Evolutionary conservation across 1,284 basidiomycete species (phyloP), one percentile per base, ranked within the genome.

Genomic region (Sutorius eximius): DNA sequence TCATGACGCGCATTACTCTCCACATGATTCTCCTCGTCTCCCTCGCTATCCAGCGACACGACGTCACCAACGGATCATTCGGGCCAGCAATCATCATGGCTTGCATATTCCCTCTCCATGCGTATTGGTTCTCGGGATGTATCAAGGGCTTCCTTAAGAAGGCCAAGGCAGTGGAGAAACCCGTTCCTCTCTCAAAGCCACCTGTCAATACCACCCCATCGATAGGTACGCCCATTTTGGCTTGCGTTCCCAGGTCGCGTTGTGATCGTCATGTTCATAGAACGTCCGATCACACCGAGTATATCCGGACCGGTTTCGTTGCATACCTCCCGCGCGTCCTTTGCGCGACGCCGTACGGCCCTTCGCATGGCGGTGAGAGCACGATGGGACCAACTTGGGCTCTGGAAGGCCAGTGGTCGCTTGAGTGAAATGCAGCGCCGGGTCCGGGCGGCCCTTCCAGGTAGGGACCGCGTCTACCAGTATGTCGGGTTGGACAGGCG

Each of bases 41-140:
- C 4, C 57, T 73, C 42, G 63, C 71, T 8, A 54, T 68, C n/a
- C 72, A 75, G 36, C 70, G 75, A 15, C 48, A 59, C 0, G 45
- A 57, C 4, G 64, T 66, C 29, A 60, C 66, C 1, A 56, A 53
- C 6, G 74, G 71, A 15, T 75, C 75, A 1, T 71, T 67, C 45
- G 60, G 77, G 2, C 81, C 82, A 1, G 66, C 72, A 0, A 53
- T 68, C 20, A 64, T 82, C 50, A 70, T 83, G 49, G 59, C 64
- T 3, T 59, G 70, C 45, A 76, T 82, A n/a, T 72, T 82, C 32
- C 74, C 77, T 2, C 66, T 85, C 49, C 83, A 86, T 58, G 73
- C 71, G 2, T 64, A 71, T 33, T 85, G 83, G 83, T 85, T 85
- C 70, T 57, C 62, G 6, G 79, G 77, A 11, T 83, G 80, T 49